Base-by-base conservation (phyloP, 352 stramenopile species). In the Hyphochytrium catenoides region DNA sequence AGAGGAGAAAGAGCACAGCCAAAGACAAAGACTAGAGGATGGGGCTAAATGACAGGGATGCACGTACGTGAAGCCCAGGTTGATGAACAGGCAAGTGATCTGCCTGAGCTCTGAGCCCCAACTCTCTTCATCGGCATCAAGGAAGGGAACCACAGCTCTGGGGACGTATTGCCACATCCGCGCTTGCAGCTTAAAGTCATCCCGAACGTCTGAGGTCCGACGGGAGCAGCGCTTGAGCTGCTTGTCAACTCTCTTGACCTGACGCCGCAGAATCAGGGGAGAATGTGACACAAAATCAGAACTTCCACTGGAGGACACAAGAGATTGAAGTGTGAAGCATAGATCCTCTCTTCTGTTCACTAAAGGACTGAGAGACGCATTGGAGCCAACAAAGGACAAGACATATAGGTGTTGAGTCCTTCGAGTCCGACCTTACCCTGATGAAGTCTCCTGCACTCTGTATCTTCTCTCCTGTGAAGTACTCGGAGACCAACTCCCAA, bases 71-170 rank as follows among this genome's bases (percentile, higher is more conserved):
- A 93, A 84, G 31, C 81, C 81, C 2, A 94, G 55, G 39, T 92
- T 91, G 40, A 93, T 84, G 50, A 94, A 94, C 41, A 93, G 52
- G 22, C 89, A 72, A 1, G 69, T 87, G 16, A 91, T 72, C 14
- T 86, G 72, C 6, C 79, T 57, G 11, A 92, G 42, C 39, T 93
- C 79, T 1, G 74, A 87, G 14, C 68, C 76, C 78, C 78, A 93
- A 36, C 83, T 84, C 56, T 92, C 78, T 39, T 91, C 75, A 26
- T 89, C 71, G 0, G 68, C 65, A 24, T 88, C 65, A 27, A 93
- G 37, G 23, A 85, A 90, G 8, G 77, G 76, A 61, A 83, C 84
- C 20, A 93, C 77, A 6, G 79, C 74, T 1, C 75, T 58, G 3
- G 79, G 84, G 4, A 88, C 70, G 46, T 91, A 92, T 41, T 83